Conservation (phyloP, 2,329 filamentous ascomycete genomes). For the Orbilia quercus region DNA sequence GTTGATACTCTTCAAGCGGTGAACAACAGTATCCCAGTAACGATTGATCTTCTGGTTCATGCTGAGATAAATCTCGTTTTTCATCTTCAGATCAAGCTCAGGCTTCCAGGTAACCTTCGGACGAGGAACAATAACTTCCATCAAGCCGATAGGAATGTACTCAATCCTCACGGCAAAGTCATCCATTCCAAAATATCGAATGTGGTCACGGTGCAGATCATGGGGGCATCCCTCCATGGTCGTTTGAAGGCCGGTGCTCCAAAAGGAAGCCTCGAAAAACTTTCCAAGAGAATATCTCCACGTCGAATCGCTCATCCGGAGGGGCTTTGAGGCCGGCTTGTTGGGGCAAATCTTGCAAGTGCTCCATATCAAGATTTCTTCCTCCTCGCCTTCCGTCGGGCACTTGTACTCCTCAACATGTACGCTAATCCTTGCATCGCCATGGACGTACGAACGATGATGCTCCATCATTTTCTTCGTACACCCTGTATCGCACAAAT, state of each 20-base stretch:
- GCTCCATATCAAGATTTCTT: conserved; percentile 96
- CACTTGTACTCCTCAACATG: conserved; percentile 81
- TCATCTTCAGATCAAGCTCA: conserved; percentile 88
- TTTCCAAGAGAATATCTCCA: conserved; percentile 99
- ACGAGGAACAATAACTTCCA: conserved; percentile 93
- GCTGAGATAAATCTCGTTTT: conserved; percentile 87
- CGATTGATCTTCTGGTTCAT: conserved; percentile 83
- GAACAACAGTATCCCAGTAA: conserved; percentile 88
- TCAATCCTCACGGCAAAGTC: conserved; percentile 89
- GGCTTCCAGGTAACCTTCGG: conserved; percentile 97
- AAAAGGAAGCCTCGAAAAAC: conserved; percentile 96
- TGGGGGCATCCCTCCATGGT: conserved; percentile 83
- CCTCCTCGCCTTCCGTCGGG: conserved; percentile 73
- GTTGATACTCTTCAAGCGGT: conserved; percentile 85
- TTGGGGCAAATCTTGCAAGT: conserved; percentile 91
- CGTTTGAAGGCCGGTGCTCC: conserved; percentile 84
- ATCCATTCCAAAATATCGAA: conserved; percentile 89
- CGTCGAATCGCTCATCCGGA: conserved; percentile 90
- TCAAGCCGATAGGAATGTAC: conserved; percentile 89
- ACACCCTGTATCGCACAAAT: conserved; percentile 85
- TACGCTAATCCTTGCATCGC: conserved; percentile 90
- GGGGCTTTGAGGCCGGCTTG: conserved; percentile 78
- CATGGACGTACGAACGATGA: conserved; percentile 96
- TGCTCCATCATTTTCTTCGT: conserved; percentile 90
- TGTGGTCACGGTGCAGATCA: conserved; percentile 90